A percentile compares a stretch with the other conserved stretches of the same genome.
These are phyloP conservation scores for Diaporthe sp. DNA, from an alignment of 2,329 filamentous ascomycete genomes.

Conservation along the genomic window DNA sequence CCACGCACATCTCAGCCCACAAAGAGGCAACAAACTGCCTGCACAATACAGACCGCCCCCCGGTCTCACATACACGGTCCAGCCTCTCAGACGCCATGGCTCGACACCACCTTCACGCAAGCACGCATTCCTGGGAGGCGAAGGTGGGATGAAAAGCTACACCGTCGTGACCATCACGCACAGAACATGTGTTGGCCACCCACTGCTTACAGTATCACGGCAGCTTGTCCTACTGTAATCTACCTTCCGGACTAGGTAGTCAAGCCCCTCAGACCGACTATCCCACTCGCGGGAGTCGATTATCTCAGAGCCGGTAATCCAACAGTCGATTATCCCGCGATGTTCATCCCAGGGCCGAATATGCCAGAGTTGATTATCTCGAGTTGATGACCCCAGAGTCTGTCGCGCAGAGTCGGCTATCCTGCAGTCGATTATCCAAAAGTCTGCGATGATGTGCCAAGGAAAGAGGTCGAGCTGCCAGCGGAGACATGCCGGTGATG, in stretches of 20 bases:
- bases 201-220: neutral
- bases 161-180: neutral
- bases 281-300: neutral
- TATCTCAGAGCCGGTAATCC: neutral
- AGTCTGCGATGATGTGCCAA: neutral
- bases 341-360: neutral
- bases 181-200: neutral
- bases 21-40: neutral
- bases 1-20: neutral
- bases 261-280: neutral
- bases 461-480: neutral
- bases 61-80: neutral
- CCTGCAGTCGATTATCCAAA: neutral
- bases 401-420: neutral
- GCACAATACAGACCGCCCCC: neutral
- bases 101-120: constrained; percentile 30
- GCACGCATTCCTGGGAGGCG: constrained; percentile 10
- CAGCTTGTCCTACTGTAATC: neutral
- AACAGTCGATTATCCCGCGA: neutral
- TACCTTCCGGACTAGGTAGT: neutral
- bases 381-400: neutral
- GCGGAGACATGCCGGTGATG: neutral
- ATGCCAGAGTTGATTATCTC: no score
- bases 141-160: constrained; percentile 11
- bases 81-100: constrained; percentile 30